Evolutionary conservation across 169 alveolate species (phyloP), one percentile per base, ranked within the genome.

Genomic region (Eimeria acervulina): DNA sequence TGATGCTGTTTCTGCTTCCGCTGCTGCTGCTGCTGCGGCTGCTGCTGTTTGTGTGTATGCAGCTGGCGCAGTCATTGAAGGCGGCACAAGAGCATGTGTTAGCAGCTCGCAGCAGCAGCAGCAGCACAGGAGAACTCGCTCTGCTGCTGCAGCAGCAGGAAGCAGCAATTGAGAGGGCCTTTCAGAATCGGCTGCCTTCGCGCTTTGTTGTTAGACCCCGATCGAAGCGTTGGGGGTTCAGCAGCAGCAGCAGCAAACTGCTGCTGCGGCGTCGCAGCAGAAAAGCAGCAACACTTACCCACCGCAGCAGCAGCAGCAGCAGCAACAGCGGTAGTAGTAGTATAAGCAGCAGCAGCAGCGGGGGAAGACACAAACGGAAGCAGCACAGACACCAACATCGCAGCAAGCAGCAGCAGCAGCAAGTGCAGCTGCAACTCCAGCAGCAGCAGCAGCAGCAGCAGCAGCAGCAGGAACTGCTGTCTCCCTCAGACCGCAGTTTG

Each of bases 121-220:
- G n/a, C n/a, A n/a, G n/a, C n/a, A n/a, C n/a, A n/a, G n/a, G n/a
- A 33, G 80, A 68, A 12, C n/a, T 68, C 38, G 80, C 26, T 17
- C 38, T 33, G 40, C 80, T 68, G 26, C 80, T 68, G 80, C 26
- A 68, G 80, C 80, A 68, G 80, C 80, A 68, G n/a, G 80, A 17
- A 68, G 80, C 15, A 8, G n/a, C 80, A 23, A 68, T 68, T 33
- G 33, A 68, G n/a, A 17, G 80, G 80, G 80, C 80, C 13, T 8
- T 68, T 23, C 26, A 21, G 33, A 21, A 23, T 7, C 15, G 80
- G 80, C 38, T 33, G 15, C 80, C 80, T 68, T 68, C 80, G 15
- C 80, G 80, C 80, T 68, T 68, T 21, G n/a, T 68, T 21, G n/a
- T 68, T 33, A 8, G 80, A 12, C 12, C 38, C 80, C 15, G 33